phyloP scores from a whole-genome alignment of 306 rosid species.

The Cicer judaicum region DNA sequence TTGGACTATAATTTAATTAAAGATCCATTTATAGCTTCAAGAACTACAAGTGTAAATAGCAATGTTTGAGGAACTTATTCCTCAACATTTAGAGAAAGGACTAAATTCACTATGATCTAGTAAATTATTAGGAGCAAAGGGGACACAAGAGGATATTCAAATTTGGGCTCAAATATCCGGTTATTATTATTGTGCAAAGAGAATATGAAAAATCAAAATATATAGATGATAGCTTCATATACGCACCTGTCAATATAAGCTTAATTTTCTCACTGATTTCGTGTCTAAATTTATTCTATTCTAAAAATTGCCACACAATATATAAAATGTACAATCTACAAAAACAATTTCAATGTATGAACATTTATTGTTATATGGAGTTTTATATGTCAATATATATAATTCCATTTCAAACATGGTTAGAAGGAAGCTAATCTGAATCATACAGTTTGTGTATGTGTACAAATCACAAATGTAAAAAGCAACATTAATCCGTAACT shows the following conservation, averaged over 20 bases:
- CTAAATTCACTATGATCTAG: not conserved
- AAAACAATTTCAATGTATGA: too few relatives aligned
- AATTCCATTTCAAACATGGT: too few relatives aligned
- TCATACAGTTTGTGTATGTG: too few relatives aligned
- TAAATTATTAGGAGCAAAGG: not conserved
- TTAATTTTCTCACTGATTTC: too few relatives aligned
- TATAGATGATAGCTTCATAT: not conserved
- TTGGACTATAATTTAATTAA: slow-evolving; percentile 10
- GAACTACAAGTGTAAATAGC: not conserved
- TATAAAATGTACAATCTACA: too few relatives aligned
- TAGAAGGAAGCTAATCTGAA: too few relatives aligned
- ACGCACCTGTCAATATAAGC: not conserved
- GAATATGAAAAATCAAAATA: not conserved
- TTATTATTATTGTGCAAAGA: not conserved
- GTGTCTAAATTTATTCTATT: too few relatives aligned
- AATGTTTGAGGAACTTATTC: not conserved
- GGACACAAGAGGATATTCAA: not conserved
- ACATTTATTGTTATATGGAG: too few relatives aligned
- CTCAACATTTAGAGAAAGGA: not conserved
- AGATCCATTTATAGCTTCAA: not conserved
- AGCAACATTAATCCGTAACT: too few relatives aligned
- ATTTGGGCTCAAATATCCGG: not conserved
- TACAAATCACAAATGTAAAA: too few relatives aligned
- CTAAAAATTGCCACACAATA: too few relatives aligned
- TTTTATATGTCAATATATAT: too few relatives aligned